Conservation (phyloP, 2,329 filamentous ascomycete genomes). For the Zopfia rhizophila region DNA sequence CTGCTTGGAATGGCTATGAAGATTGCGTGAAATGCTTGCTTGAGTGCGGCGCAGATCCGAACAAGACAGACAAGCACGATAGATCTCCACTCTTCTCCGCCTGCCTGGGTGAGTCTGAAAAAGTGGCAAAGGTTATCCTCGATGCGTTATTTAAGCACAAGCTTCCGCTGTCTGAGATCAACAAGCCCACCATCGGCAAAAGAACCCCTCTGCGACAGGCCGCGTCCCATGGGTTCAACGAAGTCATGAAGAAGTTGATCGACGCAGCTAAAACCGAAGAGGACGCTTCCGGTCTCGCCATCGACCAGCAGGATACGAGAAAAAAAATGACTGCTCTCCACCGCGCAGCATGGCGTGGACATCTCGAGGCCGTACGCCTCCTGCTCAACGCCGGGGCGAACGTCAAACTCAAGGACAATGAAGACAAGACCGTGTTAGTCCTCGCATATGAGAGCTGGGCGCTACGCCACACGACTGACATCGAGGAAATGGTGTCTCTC, state of each 20-base stretch:
- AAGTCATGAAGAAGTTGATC: slow-evolving; percentile 19
- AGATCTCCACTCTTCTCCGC: slow-evolving; percentile 24
- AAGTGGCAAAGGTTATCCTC: slow-evolving; percentile 9
- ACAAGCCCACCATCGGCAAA: slow-evolving; percentile 18
- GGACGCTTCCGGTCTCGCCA: slow-evolving; percentile 10
- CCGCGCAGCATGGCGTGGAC: slow-evolving; percentile 21
- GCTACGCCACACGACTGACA: slow-evolving; percentile 12
- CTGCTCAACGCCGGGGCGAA: slow-evolving; percentile 18
- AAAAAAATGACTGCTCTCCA: slow-evolving; percentile 27
- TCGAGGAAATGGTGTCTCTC: slow-evolving; percentile 17
- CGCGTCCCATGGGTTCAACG: slow-evolving; percentile 19
- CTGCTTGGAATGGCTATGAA: slow-evolving; percentile 14
- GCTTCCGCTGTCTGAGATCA: slow-evolving; percentile 18
- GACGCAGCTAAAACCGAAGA: slow-evolving; percentile 15
- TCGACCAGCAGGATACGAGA: slow-evolving; percentile 21
- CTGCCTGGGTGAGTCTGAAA: slow-evolving; percentile 12
- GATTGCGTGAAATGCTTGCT: slow-evolving; percentile 23
- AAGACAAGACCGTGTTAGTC: slow-evolving; percentile 18
- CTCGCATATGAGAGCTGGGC: slow-evolving; percentile 20
- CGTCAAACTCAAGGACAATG: slow-evolving; percentile 16
- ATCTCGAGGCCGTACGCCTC: slow-evolving; percentile 18
- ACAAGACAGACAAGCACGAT: slow-evolving; percentile 14
- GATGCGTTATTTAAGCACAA: slow-evolving; percentile 2
- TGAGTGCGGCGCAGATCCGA: slow-evolving; percentile 15
- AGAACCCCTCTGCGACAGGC: slow-evolving; percentile 21